A percentile compares a stretch with the other conserved stretches of the same genome.
These are phyloP conservation scores for Paramarasmius palmivorus DNA, from an alignment of 1,284 basidiomycete genomes.

Conservation along the genomic window DNA sequence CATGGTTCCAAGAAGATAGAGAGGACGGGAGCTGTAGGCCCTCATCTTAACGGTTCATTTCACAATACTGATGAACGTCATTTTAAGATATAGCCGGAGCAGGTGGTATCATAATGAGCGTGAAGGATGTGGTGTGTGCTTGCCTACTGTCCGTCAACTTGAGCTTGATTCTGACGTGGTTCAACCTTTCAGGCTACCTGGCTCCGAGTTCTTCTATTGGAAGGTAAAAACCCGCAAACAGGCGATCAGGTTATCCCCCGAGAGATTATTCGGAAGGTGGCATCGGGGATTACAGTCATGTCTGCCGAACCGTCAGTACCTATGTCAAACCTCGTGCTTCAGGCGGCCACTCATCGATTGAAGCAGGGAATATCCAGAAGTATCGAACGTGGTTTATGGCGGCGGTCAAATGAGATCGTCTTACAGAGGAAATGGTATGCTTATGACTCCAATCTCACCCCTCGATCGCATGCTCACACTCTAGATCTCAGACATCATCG, in stretches of 20 bases:
- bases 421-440: no score
- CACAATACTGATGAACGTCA: not conserved
- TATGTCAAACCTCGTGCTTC: no score
- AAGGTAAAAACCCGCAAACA: constrained; percentile 17
- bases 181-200: constrained; percentile 16
- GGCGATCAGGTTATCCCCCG: constrained; percentile 18
- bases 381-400: no score
- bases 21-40: constrained; percentile 18
- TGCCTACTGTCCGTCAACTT: not conserved
- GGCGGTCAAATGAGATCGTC: no score
- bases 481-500: no score
- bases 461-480: no score
- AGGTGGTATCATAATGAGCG: constrained; percentile 19
- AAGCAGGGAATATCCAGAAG: no score
- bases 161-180: not conserved
- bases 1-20: constrained; percentile 3
- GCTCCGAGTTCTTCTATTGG: constrained; percentile 20
- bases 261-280: constrained; percentile 8
- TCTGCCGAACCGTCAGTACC: no score
- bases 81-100: constrained; percentile 13
- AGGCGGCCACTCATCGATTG: no score
- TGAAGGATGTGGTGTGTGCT: constrained; percentile 12
- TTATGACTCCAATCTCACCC: no score
- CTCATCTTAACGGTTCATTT: not conserved
- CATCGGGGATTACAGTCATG: no score